Evolutionary conservation across 192 early-diverging fungal species (phyloP).

Genomic region (Coemansia sp.): DNA sequence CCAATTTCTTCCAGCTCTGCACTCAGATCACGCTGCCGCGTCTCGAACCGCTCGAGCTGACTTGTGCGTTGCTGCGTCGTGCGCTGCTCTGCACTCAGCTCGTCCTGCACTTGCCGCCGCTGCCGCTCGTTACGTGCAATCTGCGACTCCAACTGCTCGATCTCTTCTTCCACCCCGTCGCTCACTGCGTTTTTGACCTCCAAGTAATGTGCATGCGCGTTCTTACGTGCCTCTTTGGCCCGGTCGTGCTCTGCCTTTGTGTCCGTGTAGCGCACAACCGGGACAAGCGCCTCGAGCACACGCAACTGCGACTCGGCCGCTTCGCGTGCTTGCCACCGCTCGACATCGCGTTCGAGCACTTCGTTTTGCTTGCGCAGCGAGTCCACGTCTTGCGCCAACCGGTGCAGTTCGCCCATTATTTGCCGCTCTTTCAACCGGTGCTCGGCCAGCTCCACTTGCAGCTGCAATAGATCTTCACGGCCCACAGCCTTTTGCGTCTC

Average conservation of each 20-base stretch:
- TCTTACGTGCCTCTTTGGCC: slow-evolving; percentile 47
- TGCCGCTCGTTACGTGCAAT: slow-evolving; percentile 18
- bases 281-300: slow-evolving; percentile 62
- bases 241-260: slow-evolving; percentile 60
- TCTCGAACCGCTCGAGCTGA: slow-evolving; percentile 25
- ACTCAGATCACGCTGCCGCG: slow-evolving; percentile 25
- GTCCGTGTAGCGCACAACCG: slow-evolving; percentile 61
- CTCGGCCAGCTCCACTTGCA: slow-evolving; percentile 68
- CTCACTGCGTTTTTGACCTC: slow-evolving; percentile 19
- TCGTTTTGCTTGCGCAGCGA: slow-evolving; percentile 69
- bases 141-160: slow-evolving; percentile 32
- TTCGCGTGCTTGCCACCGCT: slow-evolving; percentile 71
- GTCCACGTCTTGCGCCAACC: slow-evolving; percentile 59
- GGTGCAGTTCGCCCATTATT: slow-evolving; percentile 46
- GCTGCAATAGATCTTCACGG: slow-evolving; percentile 59
- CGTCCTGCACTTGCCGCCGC: slow-evolving; percentile 14
- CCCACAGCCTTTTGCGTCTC: slow-evolving; percentile 88
- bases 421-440: slow-evolving; percentile 58
- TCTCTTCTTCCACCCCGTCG: slow-evolving; percentile 29
- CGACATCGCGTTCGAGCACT: slow-evolving; percentile 73
- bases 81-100: slow-evolving; percentile 13
- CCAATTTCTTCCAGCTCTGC: slow-evolving; percentile 36
- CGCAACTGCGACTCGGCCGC: slow-evolving; percentile 62
- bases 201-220: slow-evolving; percentile 43
- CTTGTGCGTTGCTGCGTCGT: slow-evolving; percentile 15